phyloP scores from a whole-genome alignment of 352 stramenopile species.

The Phytophthora megakarya region DNA sequence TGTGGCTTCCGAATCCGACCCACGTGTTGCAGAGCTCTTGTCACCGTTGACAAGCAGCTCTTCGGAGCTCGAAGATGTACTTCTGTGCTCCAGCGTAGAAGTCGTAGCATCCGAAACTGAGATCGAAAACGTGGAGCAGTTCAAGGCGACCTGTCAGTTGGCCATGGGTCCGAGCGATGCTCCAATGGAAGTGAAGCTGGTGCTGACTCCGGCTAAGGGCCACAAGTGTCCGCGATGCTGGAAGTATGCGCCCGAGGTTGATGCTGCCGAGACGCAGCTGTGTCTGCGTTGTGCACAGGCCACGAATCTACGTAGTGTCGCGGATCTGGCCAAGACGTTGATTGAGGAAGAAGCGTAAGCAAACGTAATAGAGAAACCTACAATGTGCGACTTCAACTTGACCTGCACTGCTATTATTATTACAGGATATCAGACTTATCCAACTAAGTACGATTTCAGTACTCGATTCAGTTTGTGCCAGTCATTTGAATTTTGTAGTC shows the following conservation, averaged over 20 bases:
- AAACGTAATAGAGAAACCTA: neutral
- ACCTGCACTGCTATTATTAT: no score
- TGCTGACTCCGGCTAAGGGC: conserved; percentile 63
- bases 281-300: conserved; percentile 59
- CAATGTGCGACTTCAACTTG: no score
- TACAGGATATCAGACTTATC: no score
- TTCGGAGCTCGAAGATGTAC: conserved; percentile 68
- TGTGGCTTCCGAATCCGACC: conserved; percentile 44
- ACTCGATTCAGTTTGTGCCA: conserved; percentile 6
- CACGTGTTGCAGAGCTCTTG: conserved; percentile 67
- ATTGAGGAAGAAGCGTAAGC: conserved; percentile 42
- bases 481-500: conserved; percentile 9
- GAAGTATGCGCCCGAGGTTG: conserved; percentile 77
- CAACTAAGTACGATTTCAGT: conserved; percentile 6
- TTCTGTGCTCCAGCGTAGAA: conserved; percentile 70
- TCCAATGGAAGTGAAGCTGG: conserved; percentile 54
- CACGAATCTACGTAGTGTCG: conserved; percentile 52
- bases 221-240: conserved; percentile 91
- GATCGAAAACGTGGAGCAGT: conserved; percentile 37
- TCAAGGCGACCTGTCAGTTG: conserved; percentile 46
- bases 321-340: conserved; percentile 50
- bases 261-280: conserved; percentile 53
- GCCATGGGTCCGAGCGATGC: conserved; percentile 38
- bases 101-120: conserved; percentile 45
- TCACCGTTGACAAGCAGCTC: conserved; percentile 13